A percentile compares a stretch with the other conserved stretches of the same genome.
Evolutionary conservation across 148 eudicot species (phyloP).

Genomic region (Fallopia convolvulus): DNA sequence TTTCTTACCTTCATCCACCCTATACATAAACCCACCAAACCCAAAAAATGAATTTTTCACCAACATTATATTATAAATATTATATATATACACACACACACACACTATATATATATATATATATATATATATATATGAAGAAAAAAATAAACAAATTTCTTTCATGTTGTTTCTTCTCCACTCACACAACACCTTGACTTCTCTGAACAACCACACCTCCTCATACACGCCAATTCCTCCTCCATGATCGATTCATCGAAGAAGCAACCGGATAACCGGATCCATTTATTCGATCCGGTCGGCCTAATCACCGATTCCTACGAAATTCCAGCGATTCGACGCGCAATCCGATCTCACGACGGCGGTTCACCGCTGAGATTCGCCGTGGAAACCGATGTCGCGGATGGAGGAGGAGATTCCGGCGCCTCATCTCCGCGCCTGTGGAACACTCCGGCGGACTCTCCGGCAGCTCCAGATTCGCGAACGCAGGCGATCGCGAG

Average conservation of each 20-base stretch:
- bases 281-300: constrained; percentile 34
- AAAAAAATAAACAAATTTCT: too few relatives aligned
- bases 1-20: neutral
- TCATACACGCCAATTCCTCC: neutral
- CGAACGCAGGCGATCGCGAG: constrained; percentile 57
- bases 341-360: constrained; percentile 18
- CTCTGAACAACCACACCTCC: neutral
- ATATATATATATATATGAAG: too few relatives aligned
- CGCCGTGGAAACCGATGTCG: constrained; percentile 27
- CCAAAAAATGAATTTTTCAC: neutral
- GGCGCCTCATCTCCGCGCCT: constrained; percentile 4
- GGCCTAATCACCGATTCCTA: constrained; percentile 19
- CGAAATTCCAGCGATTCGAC: constrained; percentile 18
- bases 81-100: neutral
- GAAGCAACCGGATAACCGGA: constrained; percentile 23
- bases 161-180: neutral
- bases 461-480: constrained; percentile 38
- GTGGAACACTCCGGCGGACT: constrained; percentile 15
- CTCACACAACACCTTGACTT: neutral
- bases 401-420: neutral
- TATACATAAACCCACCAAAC: neutral
- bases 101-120: too few relatives aligned
- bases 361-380: constrained; percentile 26
- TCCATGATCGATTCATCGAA: constrained; percentile 43
- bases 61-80: neutral